Conservation (phyloP, 2,329 filamentous ascomycete species). For the Trichophyton schoenleinii region DNA sequence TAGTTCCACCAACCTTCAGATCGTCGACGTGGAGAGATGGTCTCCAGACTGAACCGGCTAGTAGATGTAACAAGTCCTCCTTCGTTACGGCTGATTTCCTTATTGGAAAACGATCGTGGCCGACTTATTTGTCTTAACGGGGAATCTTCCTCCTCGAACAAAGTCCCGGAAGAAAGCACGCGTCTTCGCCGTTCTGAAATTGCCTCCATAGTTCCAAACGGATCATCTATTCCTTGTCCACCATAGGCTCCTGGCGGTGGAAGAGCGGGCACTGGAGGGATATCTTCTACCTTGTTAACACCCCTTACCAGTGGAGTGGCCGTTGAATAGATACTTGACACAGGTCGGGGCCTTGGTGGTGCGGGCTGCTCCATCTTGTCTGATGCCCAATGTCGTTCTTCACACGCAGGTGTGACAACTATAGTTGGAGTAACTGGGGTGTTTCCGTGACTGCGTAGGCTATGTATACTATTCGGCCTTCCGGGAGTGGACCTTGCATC, state of each 20-base stretch:
- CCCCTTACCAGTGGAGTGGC: conserved; percentile 21
- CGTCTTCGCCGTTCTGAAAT: conserved; percentile 16
- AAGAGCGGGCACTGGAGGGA: conserved; percentile 33
- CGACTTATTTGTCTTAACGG: not conserved
- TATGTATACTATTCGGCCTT: conserved; percentile 20
- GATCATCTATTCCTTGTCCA: conserved; percentile 11
- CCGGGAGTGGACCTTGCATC: conserved; percentile 10
- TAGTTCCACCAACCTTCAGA: conserved; percentile 41
- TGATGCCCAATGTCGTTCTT: conserved; percentile 27
- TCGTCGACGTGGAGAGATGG: conserved; percentile 25
- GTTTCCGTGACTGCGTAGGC: conserved; percentile 15
- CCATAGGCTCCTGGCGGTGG: conserved; percentile 20
- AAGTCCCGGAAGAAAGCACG: conserved; percentile 24
- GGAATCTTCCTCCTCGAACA: conserved; percentile 25
- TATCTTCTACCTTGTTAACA: conserved; percentile 10
- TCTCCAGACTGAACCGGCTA: conserved; percentile 24
- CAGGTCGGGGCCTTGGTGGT: conserved; percentile 20
- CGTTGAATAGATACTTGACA: conserved; percentile 36
- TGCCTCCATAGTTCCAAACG: conserved; percentile 11
- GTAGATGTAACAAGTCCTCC: conserved; percentile 17
- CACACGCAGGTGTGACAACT: conserved; percentile 34
- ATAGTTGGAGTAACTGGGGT: conserved; percentile 36
- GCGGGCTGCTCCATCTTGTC: conserved; percentile 15
- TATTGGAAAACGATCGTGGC: conserved; percentile 4
- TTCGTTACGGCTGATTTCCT: conserved; percentile 5